Conservation (phyloP, 495 filamentous ascomycete genomes). For the Daldinia caldariorum region DNA sequence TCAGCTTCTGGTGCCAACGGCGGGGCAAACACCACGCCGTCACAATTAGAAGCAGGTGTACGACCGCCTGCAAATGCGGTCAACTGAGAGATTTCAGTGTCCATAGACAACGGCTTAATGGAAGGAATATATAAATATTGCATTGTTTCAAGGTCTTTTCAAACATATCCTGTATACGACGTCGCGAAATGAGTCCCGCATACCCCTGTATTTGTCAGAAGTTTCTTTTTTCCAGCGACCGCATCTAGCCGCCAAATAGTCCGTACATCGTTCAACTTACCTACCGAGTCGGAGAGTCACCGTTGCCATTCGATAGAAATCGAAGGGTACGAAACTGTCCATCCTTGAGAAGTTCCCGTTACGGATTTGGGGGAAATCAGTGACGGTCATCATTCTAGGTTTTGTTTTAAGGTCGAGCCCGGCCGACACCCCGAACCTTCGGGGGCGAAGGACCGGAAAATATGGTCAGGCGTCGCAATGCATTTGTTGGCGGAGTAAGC, state of each 20-base stretch:
- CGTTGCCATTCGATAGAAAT: not conserved
- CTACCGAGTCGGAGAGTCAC: not conserved
- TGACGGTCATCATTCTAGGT: conserved; percentile 13
- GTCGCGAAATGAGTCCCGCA: conserved; percentile 25
- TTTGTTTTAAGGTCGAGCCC: conserved; percentile 9
- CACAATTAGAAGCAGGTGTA: conserved; percentile 53
- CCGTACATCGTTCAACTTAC: not conserved
- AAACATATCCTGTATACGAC: conserved; percentile 32
- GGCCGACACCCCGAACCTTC: not conserved
- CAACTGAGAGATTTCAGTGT: conserved; percentile 41
- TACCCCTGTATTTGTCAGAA: conserved; percentile 21
- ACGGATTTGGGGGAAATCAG: conserved; percentile 2
- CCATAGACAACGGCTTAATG: conserved; percentile 41
- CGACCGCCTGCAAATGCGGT: conserved; percentile 42
- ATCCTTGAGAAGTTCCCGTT: conserved; percentile 11
- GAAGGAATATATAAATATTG: conserved; percentile 42
- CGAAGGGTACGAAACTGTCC: not conserved
- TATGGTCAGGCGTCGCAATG: conserved; percentile 7
- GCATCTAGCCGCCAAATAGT: not conserved
- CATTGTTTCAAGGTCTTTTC: conserved; percentile 25
- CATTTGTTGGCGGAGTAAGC: conserved; percentile 3
- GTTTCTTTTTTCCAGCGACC: conserved; percentile 9
- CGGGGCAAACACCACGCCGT: conserved; percentile 46
- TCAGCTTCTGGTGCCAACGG: conserved; percentile 36
- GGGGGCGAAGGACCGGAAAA: conserved; percentile 4